Conservation (phyloP, 2,329 filamentous ascomycete species). For the Phoma sp. region DNA sequence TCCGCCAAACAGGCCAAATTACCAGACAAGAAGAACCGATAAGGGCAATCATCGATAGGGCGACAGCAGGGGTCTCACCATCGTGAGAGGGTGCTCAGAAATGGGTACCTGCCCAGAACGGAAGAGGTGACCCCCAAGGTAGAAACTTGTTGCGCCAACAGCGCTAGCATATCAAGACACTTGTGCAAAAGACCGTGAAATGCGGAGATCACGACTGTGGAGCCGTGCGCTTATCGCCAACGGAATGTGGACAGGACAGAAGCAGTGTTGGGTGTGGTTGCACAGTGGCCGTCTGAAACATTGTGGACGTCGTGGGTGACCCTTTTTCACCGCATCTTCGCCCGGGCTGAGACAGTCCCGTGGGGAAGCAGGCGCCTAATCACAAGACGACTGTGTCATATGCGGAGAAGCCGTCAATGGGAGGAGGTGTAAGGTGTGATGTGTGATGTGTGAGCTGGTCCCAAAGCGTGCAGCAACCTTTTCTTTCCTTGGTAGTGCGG, state of each 20-base stretch:
- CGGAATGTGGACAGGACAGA: conserved; percentile 21
- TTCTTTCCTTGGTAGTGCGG: conserved; percentile 22
- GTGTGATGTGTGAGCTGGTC: conserved; percentile 27
- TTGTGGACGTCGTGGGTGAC: conserved; percentile 16
- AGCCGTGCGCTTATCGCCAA: conserved; percentile 28
- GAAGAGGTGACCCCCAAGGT: conserved; percentile 10
- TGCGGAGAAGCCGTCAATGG: conserved; percentile 15
- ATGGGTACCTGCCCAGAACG: conserved; percentile 20
- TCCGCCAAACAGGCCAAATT: conserved; percentile 2
- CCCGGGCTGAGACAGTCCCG: conserved; percentile 20
- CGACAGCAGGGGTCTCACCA: conserved; percentile 8
- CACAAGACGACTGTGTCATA: conserved; percentile 17
- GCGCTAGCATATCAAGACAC: conserved; percentile 13
- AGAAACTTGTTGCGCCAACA: conserved; percentile 11
- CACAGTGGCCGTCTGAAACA: conserved; percentile 16
- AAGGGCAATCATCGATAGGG: conserved; percentile 11
- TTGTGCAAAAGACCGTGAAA: conserved; percentile 3
- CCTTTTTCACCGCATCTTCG: conserved; percentile 14
- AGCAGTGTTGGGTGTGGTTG: conserved; percentile 20
- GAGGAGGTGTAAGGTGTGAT: conserved; percentile 8
- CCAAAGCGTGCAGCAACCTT: conserved; percentile 16
- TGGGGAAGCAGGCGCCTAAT: conserved; percentile 20
- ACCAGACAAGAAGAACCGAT: conserved; percentile 11
- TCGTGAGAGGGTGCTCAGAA: conserved; percentile 8
- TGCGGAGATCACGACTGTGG: conserved; percentile 22